A percentile compares a stretch with the other conserved stretches of the same genome.
Conservation (phyloP, 1,139 yeast species). For the Nakaseomyces sp. region DNA sequence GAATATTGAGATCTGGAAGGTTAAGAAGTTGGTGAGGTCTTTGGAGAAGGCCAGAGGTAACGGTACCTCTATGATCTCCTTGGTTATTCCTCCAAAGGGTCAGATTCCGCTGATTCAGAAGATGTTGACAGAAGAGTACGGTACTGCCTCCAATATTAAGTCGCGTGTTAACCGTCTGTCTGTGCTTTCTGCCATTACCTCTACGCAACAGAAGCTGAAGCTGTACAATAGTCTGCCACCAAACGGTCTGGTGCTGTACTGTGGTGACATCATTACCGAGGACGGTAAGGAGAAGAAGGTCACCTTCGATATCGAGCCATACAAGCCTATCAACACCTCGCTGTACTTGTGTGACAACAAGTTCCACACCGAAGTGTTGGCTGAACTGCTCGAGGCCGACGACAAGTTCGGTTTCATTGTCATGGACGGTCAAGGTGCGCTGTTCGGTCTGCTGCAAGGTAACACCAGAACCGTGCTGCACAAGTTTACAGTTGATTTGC, state of each 20-base stretch:
- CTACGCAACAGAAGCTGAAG: slow-evolving; percentile 93
- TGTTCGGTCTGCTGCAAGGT: slow-evolving; percentile 94
- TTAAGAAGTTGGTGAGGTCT: slow-evolving; percentile 82
- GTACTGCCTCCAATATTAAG: slow-evolving; percentile 96
- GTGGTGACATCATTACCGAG: slow-evolving; percentile 96
- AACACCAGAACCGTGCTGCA: slow-evolving; percentile 93
- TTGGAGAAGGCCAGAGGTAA: slow-evolving; percentile 91
- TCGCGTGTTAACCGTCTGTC: slow-evolving; percentile 94
- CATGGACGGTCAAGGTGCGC: slow-evolving; percentile 98
- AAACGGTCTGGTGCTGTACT: slow-evolving; percentile 89
- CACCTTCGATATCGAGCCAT: slow-evolving; percentile 92
- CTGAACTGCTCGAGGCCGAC: slow-evolving; percentile 89
- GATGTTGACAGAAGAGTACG: slow-evolving; percentile 96
- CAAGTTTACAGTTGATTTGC: slow-evolving; percentile 93
- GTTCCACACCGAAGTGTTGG: slow-evolving; percentile 93
- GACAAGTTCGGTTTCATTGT: slow-evolving; percentile 94
- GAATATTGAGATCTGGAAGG: slow-evolving; percentile 98
- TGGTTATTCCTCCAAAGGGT: slow-evolving; percentile 90
- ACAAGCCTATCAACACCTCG: slow-evolving; percentile 96
- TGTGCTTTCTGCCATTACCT: slow-evolving; percentile 91
- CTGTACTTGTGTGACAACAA: slow-evolving; percentile 93
- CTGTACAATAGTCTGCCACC: slow-evolving; percentile 82
- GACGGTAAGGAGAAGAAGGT: slow-evolving; percentile 96
- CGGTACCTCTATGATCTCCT: slow-evolving; percentile 97
- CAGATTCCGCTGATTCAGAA: slow-evolving; percentile 83